Base-by-base conservation (phyloP, 1,284 basidiomycete species). In the Ceratobasidium sp. region DNA sequence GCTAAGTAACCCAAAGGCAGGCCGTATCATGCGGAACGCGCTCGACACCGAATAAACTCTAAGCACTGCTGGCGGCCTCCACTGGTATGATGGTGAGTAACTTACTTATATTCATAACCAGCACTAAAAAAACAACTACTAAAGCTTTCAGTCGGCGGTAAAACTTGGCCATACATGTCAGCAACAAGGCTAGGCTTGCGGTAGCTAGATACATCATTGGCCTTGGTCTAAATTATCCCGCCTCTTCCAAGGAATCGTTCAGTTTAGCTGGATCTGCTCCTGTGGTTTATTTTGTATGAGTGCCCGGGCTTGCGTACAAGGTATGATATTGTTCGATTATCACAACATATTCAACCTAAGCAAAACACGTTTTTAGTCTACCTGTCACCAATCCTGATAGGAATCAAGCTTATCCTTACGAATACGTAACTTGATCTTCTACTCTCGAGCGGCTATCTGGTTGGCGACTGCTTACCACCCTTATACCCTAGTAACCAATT, bases 21-120 rank as follows among this genome's bases (percentile, higher is more conserved):
- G 33, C 33, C 33, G 33, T 4, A 33, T 33, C 33, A 33, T 1
- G 33, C 33, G 33, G 33, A 33, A 33, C 33, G 33, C 33, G 1
- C 33, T 33, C 33, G 33, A 33, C 28, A 49, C 44, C 15, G 49
- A 91, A 81, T 91, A 26, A 13, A 75, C 77, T 28, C 56, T 75
- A 12, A 53, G 44, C 26, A 58, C 60, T 20, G 23, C 28, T 23
- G 71, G 56, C 40, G 78, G 73, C 20, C 51, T 58, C 13, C 61
- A 79, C 42, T 44, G 42, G 42, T 82, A 82, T 79, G 82, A 82
- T 69, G 58, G 60, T 64, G 60, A 18, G 61, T 53, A 23, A 6
- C 42, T 23, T 20, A 28, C 28, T 33, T 33, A 33, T 33, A 33
- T 33, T 33, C 33, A 33, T 33, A 33, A 33, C 33, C 4, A 33